phyloP scores from a whole-genome alignment of 352 stramenopile genomes.

The Pythium aphanidermatum region DNA sequence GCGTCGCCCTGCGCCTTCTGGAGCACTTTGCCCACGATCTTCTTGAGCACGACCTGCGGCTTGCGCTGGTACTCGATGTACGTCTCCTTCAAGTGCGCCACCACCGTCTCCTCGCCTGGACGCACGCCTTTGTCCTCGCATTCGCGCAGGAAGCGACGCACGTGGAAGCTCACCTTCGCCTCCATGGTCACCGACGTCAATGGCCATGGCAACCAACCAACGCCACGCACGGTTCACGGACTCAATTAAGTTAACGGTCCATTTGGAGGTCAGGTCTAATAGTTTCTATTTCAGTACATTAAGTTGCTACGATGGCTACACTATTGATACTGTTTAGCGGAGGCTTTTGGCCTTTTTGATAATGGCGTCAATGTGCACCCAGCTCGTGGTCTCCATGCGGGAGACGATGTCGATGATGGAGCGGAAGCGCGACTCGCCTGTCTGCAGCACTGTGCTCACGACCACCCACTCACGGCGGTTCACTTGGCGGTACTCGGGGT shows the following conservation, averaged over 20 bases:
- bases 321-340: constrained; percentile 25
- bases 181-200: constrained; percentile 35
- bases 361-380: constrained; percentile 58
- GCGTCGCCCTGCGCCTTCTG: constrained; percentile 36
- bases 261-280: not conserved
- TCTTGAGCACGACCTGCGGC: constrained; percentile 55
- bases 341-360: constrained; percentile 67
- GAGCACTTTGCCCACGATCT: constrained; percentile 65
- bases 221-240: not conserved
- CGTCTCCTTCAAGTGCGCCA: constrained; percentile 54
- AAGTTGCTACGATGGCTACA: too few relatives aligned
- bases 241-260: constrained; percentile 2
- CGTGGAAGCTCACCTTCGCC: constrained; percentile 84
- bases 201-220: not conserved
- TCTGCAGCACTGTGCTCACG: constrained; percentile 55
- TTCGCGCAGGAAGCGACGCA: constrained; percentile 76
- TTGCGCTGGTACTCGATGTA: constrained; percentile 87
- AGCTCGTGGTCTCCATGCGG: constrained; percentile 55
- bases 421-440: constrained; percentile 56
- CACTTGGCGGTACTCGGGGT: constrained; percentile 62
- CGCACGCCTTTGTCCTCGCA: constrained; percentile 57
- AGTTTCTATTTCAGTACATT: not conserved
- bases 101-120: constrained; percentile 57
- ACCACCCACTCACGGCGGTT: constrained; percentile 75
- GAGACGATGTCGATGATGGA: constrained; percentile 63